Evolutionary conservation across 1,284 basidiomycete genomes (phyloP).

Genomic region (Coniferiporia sulphurascens): DNA sequence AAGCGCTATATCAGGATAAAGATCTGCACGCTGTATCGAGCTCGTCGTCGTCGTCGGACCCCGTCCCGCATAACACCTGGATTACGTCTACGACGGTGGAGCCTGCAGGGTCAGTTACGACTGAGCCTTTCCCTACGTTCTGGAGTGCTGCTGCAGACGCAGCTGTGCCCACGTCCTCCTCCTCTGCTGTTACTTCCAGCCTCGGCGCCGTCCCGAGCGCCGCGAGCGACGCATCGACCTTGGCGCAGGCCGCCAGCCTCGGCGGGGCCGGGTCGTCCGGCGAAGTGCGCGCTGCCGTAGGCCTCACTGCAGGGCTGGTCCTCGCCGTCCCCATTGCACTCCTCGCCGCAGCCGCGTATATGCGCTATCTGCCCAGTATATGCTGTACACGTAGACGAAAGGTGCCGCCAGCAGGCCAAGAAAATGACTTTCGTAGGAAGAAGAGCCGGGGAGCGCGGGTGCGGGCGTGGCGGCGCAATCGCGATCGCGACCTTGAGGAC

Average conservation of each 20-base stretch:
- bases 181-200: background rate
- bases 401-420: background rate
- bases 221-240: background rate
- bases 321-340: background rate
- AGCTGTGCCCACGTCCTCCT: background rate
- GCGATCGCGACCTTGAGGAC: background rate
- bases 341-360: background rate
- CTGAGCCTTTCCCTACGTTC: background rate
- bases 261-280: background rate
- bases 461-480: background rate
- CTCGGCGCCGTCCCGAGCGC: background rate
- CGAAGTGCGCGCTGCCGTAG: background rate
- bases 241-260: background rate
- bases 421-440: background rate
- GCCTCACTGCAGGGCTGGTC: background rate
- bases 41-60: too few species aligned
- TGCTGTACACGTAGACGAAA: too few species aligned
- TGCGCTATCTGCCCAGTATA: background rate
- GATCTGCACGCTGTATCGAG: too few species aligned
- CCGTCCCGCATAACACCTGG: conserved; percentile 3
- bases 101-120: background rate
- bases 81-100: conserved; percentile 6
- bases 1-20: too few species aligned
- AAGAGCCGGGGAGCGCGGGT: background rate
- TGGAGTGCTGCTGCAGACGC: background rate